phyloP scores from a whole-genome alignment of 768 basidiomycete genomes.

The Calocera cornea region DNA sequence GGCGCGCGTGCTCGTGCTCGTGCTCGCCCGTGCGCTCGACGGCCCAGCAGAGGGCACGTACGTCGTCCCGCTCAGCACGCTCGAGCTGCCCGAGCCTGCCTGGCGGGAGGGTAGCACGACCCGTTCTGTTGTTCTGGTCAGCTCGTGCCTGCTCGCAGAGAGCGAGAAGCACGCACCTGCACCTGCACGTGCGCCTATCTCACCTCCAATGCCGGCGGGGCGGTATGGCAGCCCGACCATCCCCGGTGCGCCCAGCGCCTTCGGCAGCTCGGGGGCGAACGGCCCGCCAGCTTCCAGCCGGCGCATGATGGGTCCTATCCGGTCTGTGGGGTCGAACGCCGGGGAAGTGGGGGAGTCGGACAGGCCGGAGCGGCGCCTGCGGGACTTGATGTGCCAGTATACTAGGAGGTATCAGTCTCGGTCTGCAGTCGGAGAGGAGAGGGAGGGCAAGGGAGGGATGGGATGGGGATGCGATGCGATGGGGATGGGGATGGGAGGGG shows the following conservation, averaged over 20 bases:
- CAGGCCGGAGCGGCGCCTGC: neutral
- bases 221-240: neutral
- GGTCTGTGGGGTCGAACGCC: neutral
- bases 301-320: neutral
- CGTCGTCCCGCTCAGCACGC: neutral
- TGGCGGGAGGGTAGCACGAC: too few relatives aligned
- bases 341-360: too few relatives aligned
- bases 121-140: too few relatives aligned
- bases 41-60: neutral
- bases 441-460: neutral
- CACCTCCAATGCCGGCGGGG: neutral
- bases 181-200: neutral
- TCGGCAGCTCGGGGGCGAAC: neutral
- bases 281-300: neutral
- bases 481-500: neutral
- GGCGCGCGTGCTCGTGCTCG: too few relatives aligned
- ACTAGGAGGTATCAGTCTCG: neutral
- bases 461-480: neutral
- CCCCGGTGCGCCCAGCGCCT: neutral
- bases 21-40: neutral
- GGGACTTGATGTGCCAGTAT: slow-evolving; percentile 5
- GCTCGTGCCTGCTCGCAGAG: too few relatives aligned
- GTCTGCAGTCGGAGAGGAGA: neutral
- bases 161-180: too few relatives aligned
- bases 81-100: too few relatives aligned